phyloP scores from a whole-genome alignment of 2,329 filamentous ascomycete genomes.

The Fusarium beomiforme region DNA sequence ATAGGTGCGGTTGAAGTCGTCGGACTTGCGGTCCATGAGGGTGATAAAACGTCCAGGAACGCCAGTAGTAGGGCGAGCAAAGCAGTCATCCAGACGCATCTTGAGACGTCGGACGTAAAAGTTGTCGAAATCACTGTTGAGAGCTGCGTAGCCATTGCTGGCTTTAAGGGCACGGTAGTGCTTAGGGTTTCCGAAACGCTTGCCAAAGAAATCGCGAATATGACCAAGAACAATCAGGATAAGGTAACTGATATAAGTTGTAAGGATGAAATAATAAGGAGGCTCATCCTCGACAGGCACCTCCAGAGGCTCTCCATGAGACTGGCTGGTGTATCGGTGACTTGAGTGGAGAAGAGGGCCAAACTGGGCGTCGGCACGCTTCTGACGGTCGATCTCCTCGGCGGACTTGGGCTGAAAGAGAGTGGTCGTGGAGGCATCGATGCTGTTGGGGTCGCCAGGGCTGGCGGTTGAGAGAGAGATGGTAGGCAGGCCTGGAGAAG shows the following conservation, averaged over 20 bases:
- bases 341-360: constrained; percentile 82
- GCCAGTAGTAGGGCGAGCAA: constrained; percentile 89
- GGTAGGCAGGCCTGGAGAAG: constrained; percentile 82
- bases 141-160: constrained; percentile 88
- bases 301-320: constrained; percentile 81
- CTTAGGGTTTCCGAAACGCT: constrained; percentile 87
- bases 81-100: constrained; percentile 95
- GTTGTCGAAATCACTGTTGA: constrained; percentile 99
- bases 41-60: constrained; percentile 96
- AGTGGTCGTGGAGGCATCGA: constrained; percentile 77
- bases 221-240: constrained; percentile 96
- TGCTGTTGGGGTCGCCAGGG: constrained; percentile 75
- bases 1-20: constrained; percentile 93
- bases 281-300: constrained; percentile 93
- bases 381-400: constrained; percentile 81
- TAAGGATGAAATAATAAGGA: constrained; percentile 95
- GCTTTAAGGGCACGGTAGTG: constrained; percentile 83
- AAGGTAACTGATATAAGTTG: constrained; percentile 98
- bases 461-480: constrained; percentile 92
- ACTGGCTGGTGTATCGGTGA: constrained; percentile 90
- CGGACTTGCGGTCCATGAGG: constrained; percentile 86
- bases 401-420: constrained; percentile 89
- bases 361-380: constrained; percentile 88
- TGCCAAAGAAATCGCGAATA: constrained; percentile 96
- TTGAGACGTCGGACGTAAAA: constrained; percentile 96